Percentiles rank a stretch among this genome's conserved stretches.
phyloP scores from a whole-genome alignment of 2,329 filamentous ascomycete genomes.

The Albophoma yamanashiensis region DNA sequence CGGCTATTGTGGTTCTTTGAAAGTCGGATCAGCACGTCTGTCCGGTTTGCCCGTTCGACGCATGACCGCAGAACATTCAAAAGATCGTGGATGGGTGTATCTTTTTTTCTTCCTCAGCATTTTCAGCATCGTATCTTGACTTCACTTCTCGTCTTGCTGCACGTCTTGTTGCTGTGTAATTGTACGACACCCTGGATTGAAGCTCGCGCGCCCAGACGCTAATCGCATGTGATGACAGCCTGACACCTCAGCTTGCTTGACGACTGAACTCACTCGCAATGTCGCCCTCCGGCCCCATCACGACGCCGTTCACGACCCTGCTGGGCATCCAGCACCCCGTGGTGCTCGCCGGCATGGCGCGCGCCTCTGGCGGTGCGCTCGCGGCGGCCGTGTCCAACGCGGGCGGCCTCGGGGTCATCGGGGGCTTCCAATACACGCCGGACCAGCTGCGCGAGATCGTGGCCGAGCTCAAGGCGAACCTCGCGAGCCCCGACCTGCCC shows the following conservation, averaged over 20 bases:
- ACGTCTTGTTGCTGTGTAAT: not conserved
- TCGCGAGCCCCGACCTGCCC: slow-evolving; percentile 56
- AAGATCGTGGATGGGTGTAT: not conserved
- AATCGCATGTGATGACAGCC: not conserved
- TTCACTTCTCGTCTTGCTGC: not conserved
- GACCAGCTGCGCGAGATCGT: slow-evolving; percentile 69
- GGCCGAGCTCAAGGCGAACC: slow-evolving; percentile 70
- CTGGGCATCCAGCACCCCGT: slow-evolving; percentile 82
- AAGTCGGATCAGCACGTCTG: not conserved
- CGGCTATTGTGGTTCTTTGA: not conserved
- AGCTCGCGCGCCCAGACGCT: not conserved
- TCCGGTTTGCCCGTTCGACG: not conserved
- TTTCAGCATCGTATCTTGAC: not conserved
- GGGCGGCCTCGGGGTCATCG: slow-evolving; percentile 70
- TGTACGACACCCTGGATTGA: not conserved
- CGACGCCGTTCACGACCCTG: slow-evolving; percentile 67
- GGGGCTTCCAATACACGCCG: slow-evolving; percentile 63
- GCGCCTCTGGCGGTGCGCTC: slow-evolving; percentile 65
- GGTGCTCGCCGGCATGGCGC: slow-evolving; percentile 88
- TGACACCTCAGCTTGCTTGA: not conserved
- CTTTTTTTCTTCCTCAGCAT: not conserved
- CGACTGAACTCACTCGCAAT: slow-evolving; percentile 15
- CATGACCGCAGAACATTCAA: not conserved
- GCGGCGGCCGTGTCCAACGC: slow-evolving; percentile 84
- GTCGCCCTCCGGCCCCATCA: slow-evolving; percentile 44